Conservation (phyloP, 208 protist genomes). For the Leishmania major region DNA sequence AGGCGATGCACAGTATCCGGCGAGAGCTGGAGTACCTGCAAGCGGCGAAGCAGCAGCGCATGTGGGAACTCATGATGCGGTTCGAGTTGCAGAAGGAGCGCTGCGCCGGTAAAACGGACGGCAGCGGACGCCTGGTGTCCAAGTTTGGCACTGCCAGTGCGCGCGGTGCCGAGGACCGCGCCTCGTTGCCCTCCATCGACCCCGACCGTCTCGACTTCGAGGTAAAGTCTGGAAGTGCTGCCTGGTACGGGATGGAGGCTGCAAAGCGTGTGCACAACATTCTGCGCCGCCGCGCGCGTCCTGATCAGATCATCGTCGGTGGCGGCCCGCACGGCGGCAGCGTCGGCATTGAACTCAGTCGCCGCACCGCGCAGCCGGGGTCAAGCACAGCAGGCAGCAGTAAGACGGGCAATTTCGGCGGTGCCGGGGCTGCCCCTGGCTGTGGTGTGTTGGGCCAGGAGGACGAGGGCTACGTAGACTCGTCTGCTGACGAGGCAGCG, state of each 20-base stretch:
- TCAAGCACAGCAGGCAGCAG: constrained; percentile 1
- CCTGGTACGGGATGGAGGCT: constrained; percentile 78
- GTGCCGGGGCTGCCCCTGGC: background rate
- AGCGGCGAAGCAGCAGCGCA: constrained; percentile 43
- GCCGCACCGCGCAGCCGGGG: constrained; percentile 50
- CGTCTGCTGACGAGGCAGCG: background rate
- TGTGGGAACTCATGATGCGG: constrained; percentile 52
- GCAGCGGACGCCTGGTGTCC: background rate
- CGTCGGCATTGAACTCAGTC: constrained; percentile 63
- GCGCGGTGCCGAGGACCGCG: background rate
- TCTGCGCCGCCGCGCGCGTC: constrained; percentile 46
- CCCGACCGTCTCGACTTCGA: constrained; percentile 52
- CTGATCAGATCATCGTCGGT: constrained; percentile 63
- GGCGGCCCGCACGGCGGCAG: constrained; percentile 49
- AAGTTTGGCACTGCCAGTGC: background rate
- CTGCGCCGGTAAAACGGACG: background rate
- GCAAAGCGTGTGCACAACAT: constrained; percentile 71
- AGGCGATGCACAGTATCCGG: constrained; percentile 41
- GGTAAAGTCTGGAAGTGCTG: constrained; percentile 54
- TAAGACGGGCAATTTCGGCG: background rate
- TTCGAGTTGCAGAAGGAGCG: constrained; percentile 36
- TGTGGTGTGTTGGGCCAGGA: background rate
- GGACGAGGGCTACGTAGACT: background rate
- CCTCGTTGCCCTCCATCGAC: constrained; percentile 13
- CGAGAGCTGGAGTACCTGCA: constrained; percentile 60